Percentiles rank a stretch among this genome's conserved stretches.
Conservation (phyloP, 352 stramenopile genomes). For the Pythium biforme region DNA sequence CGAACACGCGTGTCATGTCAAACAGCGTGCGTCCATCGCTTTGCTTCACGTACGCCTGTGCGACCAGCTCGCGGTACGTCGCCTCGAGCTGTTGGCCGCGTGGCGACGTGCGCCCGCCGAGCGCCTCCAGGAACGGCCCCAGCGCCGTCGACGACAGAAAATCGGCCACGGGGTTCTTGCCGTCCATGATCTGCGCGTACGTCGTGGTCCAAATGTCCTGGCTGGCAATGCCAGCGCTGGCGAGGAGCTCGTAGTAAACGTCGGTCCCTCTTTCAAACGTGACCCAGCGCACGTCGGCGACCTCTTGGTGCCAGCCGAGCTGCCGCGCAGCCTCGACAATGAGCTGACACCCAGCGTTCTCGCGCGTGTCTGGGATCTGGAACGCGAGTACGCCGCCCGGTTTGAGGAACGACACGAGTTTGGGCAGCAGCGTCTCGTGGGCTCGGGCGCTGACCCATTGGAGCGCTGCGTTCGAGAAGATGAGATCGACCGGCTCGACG, state of each 20-base stretch:
- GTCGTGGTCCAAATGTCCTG: slow-evolving; percentile 66
- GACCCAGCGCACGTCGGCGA: slow-evolving; percentile 61
- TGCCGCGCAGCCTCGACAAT: slow-evolving; percentile 51
- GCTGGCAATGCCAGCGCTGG: background rate
- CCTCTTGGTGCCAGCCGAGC: slow-evolving; percentile 36
- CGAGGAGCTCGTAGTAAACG: slow-evolving; percentile 68
- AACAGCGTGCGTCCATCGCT: slow-evolving; percentile 59
- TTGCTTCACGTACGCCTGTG: slow-evolving; percentile 55
- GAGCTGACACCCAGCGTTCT: slow-evolving; percentile 54
- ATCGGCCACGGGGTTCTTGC: slow-evolving; percentile 59
- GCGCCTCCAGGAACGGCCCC: slow-evolving; percentile 54
- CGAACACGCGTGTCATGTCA: slow-evolving; percentile 69
- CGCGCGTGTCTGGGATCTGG: slow-evolving; percentile 69
- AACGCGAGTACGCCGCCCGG: slow-evolving; percentile 64
- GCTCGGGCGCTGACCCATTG: slow-evolving; percentile 62
- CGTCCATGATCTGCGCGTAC: slow-evolving; percentile 63
- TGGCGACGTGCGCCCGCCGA: slow-evolving; percentile 32
- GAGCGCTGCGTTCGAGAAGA: slow-evolving; percentile 71
- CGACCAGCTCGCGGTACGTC: slow-evolving; percentile 59
- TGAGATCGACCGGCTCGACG: slow-evolving; percentile 47
- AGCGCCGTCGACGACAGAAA: slow-evolving; percentile 64
- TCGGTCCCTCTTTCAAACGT: slow-evolving; percentile 59
- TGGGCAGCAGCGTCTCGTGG: slow-evolving; percentile 44
- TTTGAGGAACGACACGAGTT: slow-evolving; percentile 57
- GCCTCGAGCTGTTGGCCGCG: slow-evolving; percentile 36